Conservation (phyloP, 371 early-diverging fungal genomes). For the Mucor lusitanicus region DNA sequence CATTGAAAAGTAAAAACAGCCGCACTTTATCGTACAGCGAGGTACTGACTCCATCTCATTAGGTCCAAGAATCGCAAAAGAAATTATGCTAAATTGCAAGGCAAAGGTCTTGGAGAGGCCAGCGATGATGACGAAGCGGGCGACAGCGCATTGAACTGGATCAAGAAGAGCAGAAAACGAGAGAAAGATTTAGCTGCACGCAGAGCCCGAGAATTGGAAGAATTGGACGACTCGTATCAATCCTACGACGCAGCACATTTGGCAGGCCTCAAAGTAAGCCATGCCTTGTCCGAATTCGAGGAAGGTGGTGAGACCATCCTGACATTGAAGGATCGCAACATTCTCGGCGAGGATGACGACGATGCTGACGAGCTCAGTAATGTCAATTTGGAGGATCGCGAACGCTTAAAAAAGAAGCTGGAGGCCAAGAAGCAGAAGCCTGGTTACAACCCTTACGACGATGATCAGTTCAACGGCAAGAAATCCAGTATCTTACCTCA, state of each 20-base stretch:
- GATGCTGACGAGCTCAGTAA: conserved; percentile 77
- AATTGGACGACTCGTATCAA: conserved; percentile 43
- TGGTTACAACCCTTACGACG: conserved; percentile 79
- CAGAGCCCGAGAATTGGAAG: conserved; percentile 49
- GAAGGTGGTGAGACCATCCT: conserved; percentile 82
- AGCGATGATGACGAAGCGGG: conserved; percentile 57
- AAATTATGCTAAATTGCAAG: conserved; percentile 59
- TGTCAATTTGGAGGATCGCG: conserved; percentile 70
- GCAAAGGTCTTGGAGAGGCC: conserved; percentile 73
- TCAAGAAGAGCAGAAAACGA: conserved; percentile 51
- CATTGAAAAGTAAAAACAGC: conserved; percentile 52
- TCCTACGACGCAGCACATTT: conserved; percentile 60
- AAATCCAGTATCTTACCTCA: conserved; percentile 74
- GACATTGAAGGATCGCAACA: conserved; percentile 83
- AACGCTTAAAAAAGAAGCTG: conserved; percentile 67
- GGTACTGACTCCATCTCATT: neutral
- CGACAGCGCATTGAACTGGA: conserved; percentile 65
- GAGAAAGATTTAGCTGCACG: conserved; percentile 57
- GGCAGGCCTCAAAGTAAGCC: conserved; percentile 77
- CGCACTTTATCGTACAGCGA: neutral
- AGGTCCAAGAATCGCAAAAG: conserved; percentile 65
- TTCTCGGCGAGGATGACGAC: conserved; percentile 70
- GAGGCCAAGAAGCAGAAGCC: conserved; percentile 79
- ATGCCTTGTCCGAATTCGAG: conserved; percentile 70
- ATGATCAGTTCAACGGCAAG: conserved; percentile 69